These are phyloP conservation scores for Volvariella volvacea DNA, from an alignment of 1,284 basidiomycete species.

Conservation along the genomic window DNA sequence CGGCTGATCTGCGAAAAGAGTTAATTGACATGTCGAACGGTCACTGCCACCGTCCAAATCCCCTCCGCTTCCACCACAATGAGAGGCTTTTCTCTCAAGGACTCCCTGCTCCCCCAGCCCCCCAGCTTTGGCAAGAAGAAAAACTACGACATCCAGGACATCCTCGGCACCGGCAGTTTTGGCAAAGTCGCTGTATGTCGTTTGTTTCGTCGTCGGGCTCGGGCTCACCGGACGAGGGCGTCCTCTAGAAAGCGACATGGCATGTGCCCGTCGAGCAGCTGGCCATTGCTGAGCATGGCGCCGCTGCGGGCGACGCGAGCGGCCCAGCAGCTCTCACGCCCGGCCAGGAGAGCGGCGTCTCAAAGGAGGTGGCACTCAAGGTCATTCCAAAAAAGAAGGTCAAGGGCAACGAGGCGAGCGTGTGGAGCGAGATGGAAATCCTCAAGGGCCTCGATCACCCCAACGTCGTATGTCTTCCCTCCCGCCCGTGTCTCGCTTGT, in stretches of 20 bases:
- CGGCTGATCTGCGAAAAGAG: too few species aligned
- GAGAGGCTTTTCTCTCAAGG: constrained; percentile 22
- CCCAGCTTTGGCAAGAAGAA: constrained; percentile 83
- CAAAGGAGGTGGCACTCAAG: constrained; percentile 80
- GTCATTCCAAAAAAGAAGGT: constrained; percentile 90
- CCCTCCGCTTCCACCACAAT: too few species aligned
- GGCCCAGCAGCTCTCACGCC: background rate
- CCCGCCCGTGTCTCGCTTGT: background rate
- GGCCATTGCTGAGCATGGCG: constrained; percentile 50
- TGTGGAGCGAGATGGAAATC: constrained; percentile 89
- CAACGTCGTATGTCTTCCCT: constrained; percentile 65
- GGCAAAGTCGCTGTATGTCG: constrained; percentile 79
- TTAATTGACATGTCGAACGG: too few species aligned
- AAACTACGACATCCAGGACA: constrained; percentile 64
- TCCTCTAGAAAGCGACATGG: constrained; percentile 71
- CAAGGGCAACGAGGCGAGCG: constrained; percentile 78
- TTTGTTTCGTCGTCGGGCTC: constrained; percentile 1
- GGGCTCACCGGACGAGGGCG: constrained; percentile 3
- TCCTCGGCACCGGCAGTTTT: constrained; percentile 78
- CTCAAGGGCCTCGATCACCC: constrained; percentile 82
- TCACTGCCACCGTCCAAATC: too few species aligned
- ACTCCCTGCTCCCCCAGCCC: constrained; percentile 68
- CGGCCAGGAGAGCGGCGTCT: constrained; percentile 22
- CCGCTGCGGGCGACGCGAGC: constrained; percentile 19
- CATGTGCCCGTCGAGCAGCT: constrained; percentile 57